These are phyloP conservation scores for Paracamarosporium sp. DNA, from an alignment of 2,329 filamentous ascomycete genomes.

Conservation along the genomic window DNA sequence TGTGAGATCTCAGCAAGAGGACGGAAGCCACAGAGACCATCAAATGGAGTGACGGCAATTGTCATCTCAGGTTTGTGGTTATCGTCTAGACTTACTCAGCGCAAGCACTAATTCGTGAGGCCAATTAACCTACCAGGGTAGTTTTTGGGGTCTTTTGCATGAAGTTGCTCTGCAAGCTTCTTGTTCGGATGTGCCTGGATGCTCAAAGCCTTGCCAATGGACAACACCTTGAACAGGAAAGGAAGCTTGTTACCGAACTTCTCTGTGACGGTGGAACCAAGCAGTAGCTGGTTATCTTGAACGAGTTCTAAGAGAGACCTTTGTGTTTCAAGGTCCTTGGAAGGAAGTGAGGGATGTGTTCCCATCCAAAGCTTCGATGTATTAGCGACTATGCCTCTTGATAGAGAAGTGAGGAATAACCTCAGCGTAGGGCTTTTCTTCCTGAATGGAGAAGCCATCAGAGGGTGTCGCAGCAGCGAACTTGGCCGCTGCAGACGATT, in stretches of 20 bases:
- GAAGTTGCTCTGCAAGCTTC: constrained; percentile 87
- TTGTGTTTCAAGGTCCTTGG: constrained; percentile 84
- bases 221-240: constrained; percentile 97
- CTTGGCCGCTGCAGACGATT: constrained; percentile 83
- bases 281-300: constrained; percentile 81
- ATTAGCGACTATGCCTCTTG: constrained; percentile 22
- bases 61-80: constrained; percentile 99
- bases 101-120: background rate
- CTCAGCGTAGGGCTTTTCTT: constrained; percentile 94
- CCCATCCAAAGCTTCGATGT: constrained; percentile 92
- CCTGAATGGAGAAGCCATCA: constrained; percentile 75
- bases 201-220: constrained; percentile 92
- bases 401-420: constrained; percentile 53
- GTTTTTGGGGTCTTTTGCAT: constrained; percentile 86
- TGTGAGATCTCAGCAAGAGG: constrained; percentile 85
- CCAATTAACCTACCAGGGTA: constrained; percentile 68
- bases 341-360: constrained; percentile 94
- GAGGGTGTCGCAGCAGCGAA: constrained; percentile 86
- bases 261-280: constrained; percentile 74
- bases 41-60: constrained; percentile 94
- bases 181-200: constrained; percentile 98
- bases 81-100: constrained; percentile 65
- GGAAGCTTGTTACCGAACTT: constrained; percentile 84
- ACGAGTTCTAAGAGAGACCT: constrained; percentile 87
- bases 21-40: constrained; percentile 94